These are phyloP conservation scores for Penicillium rolfsii DNA, from an alignment of 2,329 filamentous ascomycete species.

Conservation along the genomic window DNA sequence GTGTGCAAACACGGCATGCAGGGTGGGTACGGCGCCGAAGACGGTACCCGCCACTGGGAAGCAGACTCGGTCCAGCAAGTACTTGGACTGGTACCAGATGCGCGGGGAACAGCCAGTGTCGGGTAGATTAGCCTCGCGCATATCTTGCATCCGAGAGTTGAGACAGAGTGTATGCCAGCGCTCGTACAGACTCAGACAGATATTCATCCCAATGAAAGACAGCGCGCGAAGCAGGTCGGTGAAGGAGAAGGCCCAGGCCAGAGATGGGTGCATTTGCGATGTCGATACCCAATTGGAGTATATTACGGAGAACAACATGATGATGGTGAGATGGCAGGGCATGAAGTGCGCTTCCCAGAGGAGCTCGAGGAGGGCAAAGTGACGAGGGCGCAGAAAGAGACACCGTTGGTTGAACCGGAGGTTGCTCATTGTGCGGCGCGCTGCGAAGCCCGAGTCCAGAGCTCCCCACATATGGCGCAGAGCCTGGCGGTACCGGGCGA, in stretches of 20 bases:
- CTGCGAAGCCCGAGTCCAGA: conserved; percentile 68
- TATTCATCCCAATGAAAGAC: conserved; percentile 65
- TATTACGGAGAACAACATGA: conserved; percentile 64
- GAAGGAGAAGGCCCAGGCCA: conserved; percentile 63
- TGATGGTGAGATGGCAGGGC: conserved; percentile 67
- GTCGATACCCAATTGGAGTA: conserved; percentile 60
- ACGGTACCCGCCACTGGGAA: conserved; percentile 70
- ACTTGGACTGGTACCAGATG: conserved; percentile 58
- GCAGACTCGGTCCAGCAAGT: conserved; percentile 65
- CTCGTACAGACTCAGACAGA: conserved; percentile 70
- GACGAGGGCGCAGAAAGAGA: conserved; percentile 47
- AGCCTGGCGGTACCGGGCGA: conserved; percentile 71
- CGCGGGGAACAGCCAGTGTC: conserved; percentile 66
- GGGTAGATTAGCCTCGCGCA: conserved; percentile 65
- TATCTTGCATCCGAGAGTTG: conserved; percentile 64
- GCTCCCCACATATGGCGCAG: conserved; percentile 77
- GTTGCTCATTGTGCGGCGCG: conserved; percentile 55
- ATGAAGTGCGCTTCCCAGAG: conserved; percentile 76
- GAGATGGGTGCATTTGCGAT: conserved; percentile 55
- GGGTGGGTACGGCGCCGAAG: conserved; percentile 68
- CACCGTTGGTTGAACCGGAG: conserved; percentile 25
- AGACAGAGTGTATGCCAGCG: conserved; percentile 67
- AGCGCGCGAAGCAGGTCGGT: conserved; percentile 63
- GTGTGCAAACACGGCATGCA: conserved; percentile 69
- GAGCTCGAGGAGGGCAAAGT: conserved; percentile 65